Percentiles rank a stretch among this genome's conserved stretches.
phyloP scores from a whole-genome alignment of 2,329 filamentous ascomycete species.

The Catunica adiposa region DNA sequence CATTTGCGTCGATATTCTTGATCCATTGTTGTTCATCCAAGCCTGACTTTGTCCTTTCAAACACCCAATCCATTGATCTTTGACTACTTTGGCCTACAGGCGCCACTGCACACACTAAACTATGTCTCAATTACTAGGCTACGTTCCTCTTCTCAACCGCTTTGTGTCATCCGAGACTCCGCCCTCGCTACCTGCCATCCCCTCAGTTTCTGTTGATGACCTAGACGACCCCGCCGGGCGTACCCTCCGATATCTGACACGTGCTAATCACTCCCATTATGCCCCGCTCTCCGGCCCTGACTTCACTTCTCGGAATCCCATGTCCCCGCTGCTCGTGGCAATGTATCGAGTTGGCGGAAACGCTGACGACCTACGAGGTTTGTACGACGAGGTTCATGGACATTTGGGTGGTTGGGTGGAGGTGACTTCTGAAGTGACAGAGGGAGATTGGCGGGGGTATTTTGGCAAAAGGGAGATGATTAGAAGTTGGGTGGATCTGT shows the following conservation, averaged over 20 bases:
- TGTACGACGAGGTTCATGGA: conserved; percentile 65
- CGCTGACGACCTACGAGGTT: conserved; percentile 52
- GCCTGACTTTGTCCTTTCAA: no score
- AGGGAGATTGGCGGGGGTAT: conserved; percentile 74
- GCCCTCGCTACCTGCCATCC: conserved; percentile 48
- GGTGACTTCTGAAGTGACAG: conserved; percentile 68
- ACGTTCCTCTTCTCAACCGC: conserved; percentile 6
- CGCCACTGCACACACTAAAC: not conserved
- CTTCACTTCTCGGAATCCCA: conserved; percentile 59
- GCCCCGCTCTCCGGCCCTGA: conserved; percentile 63
- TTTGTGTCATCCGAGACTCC: not conserved
- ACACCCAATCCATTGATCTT: no score
- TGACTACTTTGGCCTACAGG: not conserved
- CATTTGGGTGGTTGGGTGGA: conserved; percentile 64
- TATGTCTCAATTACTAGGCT: conserved; percentile 9
- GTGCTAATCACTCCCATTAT: conserved; percentile 82
- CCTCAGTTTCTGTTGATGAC: conserved; percentile 66
- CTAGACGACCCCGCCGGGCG: conserved; percentile 57
- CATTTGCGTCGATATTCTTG: not conserved
- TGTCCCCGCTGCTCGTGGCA: conserved; percentile 65
- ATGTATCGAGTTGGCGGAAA: conserved; percentile 72
- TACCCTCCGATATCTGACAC: conserved; percentile 76
- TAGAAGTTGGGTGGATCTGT: conserved; percentile 83
- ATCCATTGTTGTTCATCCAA: no score
- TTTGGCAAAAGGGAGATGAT: conserved; percentile 69